Percentiles rank a stretch among this genome's conserved stretches.
These are phyloP conservation scores for Blastobotrys apis DNA, from an alignment of 1,139 yeast species.

Conservation along the genomic window DNA sequence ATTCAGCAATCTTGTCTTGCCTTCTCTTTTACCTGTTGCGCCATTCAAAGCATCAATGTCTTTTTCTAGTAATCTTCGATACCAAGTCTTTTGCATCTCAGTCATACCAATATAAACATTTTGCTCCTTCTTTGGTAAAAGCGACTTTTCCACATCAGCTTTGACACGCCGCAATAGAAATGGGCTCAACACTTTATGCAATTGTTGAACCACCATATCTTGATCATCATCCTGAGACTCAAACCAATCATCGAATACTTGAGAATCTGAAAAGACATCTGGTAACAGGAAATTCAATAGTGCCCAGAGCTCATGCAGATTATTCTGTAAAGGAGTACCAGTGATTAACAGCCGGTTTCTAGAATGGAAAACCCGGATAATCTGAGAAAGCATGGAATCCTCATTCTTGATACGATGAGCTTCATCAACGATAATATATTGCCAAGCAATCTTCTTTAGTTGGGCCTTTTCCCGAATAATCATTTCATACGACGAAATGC, in stretches of 20 bases:
- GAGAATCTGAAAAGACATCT: constrained; percentile 91
- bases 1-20: constrained; percentile 83
- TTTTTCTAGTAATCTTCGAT: constrained; percentile 79
- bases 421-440: constrained; percentile 89
- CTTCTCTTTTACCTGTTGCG: constrained; percentile 83
- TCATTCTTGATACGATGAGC: constrained; percentile 97
- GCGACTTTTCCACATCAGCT: constrained; percentile 86
- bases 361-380: constrained; percentile 81
- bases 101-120: constrained; percentile 94
- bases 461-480: constrained; percentile 83
- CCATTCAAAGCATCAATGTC: constrained; percentile 97
- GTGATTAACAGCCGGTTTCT: constrained; percentile 82
- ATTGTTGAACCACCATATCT: constrained; percentile 71
- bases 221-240: constrained; percentile 45
- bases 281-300: constrained; percentile 83
- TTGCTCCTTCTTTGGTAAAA: constrained; percentile 83
- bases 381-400: constrained; percentile 85
- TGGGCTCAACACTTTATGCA: constrained; percentile 87
- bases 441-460: constrained; percentile 85
- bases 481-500: constrained; percentile 88
- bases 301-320: constrained; percentile 95
- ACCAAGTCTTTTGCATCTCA: constrained; percentile 92
- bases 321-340: constrained; percentile 94
- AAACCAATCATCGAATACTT: constrained; percentile 93
- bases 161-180: constrained; percentile 86